These are phyloP conservation scores for Houttuynia cordata DNA, from an alignment of 164 flowering plant species.

Conservation along the genomic window DNA sequence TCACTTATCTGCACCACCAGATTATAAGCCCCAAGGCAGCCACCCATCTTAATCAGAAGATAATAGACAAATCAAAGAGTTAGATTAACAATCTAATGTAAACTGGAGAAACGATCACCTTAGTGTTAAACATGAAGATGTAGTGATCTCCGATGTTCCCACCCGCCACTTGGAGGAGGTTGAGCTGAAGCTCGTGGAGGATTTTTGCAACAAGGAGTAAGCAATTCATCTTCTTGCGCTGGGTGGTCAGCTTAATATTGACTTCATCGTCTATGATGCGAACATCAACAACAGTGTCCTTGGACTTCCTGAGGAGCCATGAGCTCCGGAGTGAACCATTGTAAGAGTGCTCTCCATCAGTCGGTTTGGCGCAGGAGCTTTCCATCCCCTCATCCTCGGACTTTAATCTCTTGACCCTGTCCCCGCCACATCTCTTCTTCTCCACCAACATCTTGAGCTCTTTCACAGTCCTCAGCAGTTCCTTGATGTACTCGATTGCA, in stretches of 20 bases:
- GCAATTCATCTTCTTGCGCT: constrained; percentile 60
- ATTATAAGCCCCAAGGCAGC: background rate
- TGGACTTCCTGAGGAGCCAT: constrained; percentile 86
- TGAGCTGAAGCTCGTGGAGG: constrained; percentile 79
- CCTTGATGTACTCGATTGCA: constrained; percentile 81
- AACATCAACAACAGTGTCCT: constrained; percentile 84
- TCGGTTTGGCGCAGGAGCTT: constrained; percentile 21
- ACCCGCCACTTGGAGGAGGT: constrained; percentile 88
- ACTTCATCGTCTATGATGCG: constrained; percentile 86
- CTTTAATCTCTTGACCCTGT: constrained; percentile 49
- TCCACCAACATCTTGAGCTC: constrained; percentile 72
- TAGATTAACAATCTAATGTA: too few species aligned
- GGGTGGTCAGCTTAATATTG: constrained; percentile 74
- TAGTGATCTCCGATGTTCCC: constrained; percentile 76
- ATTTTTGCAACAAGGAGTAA: constrained; percentile 65
- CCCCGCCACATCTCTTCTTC: constrained; percentile 53
- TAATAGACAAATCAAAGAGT: background rate
- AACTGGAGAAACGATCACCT: constrained; percentile 28
- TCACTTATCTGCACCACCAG: constrained; percentile 65
- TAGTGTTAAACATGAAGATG: constrained; percentile 81
- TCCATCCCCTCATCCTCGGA: constrained; percentile 33
- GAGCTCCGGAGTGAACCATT: constrained; percentile 61
- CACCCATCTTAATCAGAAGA: background rate
- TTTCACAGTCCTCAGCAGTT: constrained; percentile 57
- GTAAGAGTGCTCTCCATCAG: constrained; percentile 36